Conservation (phyloP, 1,284 basidiomycete species). For the Paramarasmius palmivorus region DNA sequence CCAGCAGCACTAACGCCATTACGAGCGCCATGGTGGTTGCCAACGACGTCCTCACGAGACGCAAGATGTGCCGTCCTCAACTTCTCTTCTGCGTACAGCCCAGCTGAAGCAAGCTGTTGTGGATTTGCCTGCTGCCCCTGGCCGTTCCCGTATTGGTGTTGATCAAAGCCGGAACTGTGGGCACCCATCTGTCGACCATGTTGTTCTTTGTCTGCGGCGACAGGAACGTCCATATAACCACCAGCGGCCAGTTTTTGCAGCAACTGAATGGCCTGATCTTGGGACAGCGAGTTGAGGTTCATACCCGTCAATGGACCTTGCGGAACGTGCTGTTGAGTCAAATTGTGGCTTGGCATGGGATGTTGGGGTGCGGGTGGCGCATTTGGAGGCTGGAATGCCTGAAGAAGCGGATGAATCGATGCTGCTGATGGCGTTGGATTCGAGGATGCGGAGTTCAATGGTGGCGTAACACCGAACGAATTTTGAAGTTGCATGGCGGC, state of each 20-base stretch:
- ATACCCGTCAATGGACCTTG: not conserved
- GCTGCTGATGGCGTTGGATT: constrained; percentile 33
- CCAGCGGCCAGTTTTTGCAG: constrained; percentile 60
- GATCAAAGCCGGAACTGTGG: not conserved
- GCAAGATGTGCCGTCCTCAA: constrained; percentile 25
- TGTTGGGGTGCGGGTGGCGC: not conserved
- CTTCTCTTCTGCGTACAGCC: constrained; percentile 28
- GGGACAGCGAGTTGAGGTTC: constrained; percentile 39
- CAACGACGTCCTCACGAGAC: constrained; percentile 20
- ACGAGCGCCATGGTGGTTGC: constrained; percentile 5
- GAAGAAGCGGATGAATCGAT: constrained; percentile 30
- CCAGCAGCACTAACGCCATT: not conserved
- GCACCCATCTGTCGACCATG: not conserved
- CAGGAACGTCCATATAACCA: constrained; percentile 35
- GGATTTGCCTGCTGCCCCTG: too few relatives aligned
- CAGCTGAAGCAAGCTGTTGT: constrained; percentile 16
- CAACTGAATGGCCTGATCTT: constrained; percentile 69
- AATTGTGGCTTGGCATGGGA: not conserved
- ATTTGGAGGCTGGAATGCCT: not conserved
- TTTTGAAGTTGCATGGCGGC: constrained; percentile 58
- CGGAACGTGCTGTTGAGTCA: not conserved
- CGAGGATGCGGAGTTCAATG: not conserved
- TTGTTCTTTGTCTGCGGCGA: constrained; percentile 11
- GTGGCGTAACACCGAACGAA: not conserved
- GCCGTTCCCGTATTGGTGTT: constrained; percentile 12